A percentile compares a stretch with the other conserved stretches of the same genome.
Evolutionary conservation across 2,329 filamentous ascomycete genomes (phyloP).

Genomic region (Emmonsiellopsis sp.): DNA sequence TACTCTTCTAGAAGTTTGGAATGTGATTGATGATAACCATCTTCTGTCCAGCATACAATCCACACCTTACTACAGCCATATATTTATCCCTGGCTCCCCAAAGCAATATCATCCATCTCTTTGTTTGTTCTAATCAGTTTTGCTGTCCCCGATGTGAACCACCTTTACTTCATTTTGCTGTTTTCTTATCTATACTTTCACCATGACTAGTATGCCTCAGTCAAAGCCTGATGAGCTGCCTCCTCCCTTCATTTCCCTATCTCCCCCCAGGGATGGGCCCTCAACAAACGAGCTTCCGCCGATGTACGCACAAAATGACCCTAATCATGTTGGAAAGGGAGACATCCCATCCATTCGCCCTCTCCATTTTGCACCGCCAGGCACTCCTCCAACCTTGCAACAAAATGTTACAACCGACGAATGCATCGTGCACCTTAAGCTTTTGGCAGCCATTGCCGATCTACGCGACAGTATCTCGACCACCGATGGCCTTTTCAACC

Average conservation of each 20-base stretch:
- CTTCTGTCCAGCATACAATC: too few relatives aligned
- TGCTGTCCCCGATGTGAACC: background rate
- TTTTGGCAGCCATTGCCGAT: slow-evolving; percentile 58
- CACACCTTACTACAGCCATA: too few relatives aligned
- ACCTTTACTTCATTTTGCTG: background rate
- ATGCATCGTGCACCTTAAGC: slow-evolving; percentile 64
- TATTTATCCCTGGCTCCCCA: too few relatives aligned
- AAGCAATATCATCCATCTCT: too few relatives aligned
- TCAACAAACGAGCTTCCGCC: background rate
- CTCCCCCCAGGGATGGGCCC: too few relatives aligned
- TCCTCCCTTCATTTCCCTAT: too few relatives aligned
- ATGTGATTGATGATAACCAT: too few relatives aligned
- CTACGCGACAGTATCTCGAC: slow-evolving; percentile 59
- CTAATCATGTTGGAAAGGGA: background rate
- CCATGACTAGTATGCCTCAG: background rate
- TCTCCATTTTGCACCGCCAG: slow-evolving; percentile 2
- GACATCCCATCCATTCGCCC: background rate
- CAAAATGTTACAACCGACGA: slow-evolving; percentile 36
- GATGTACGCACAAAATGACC: background rate
- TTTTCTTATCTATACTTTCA: too few relatives aligned
- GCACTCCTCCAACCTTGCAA: background rate
- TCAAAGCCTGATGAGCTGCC: background rate
- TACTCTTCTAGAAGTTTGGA: too few relatives aligned
- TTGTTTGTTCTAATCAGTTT: too few relatives aligned
- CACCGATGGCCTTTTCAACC: slow-evolving; percentile 56